Base-by-base conservation (phyloP, 1,139 yeast species). In the Meyerozyma guilliermondii region DNA sequence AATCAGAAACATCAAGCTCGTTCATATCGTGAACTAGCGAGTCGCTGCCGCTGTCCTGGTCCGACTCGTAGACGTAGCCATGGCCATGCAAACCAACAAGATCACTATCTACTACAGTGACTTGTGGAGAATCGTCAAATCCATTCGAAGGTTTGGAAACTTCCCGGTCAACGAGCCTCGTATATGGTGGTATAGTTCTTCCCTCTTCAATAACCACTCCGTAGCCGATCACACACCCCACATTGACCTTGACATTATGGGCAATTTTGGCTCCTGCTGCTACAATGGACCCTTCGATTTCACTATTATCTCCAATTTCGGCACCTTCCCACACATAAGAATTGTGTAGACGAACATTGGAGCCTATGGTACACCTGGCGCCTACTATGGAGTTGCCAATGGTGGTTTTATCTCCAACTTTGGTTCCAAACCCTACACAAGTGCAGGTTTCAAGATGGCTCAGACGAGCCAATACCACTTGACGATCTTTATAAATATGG, bases 251-350 rank as follows among this genome's bases (percentile, higher is more conserved):
- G 7, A 79, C 81, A 43, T 71, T 70, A 4, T 65, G 49, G 20
- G 82, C 81, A 43, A 92, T 65, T 2, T 62, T 60, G 0, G 83
- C 83, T 49, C 74, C 65, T 28, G 77, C 68, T 2, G 95, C 96
- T 31, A 92, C 73, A 34, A 92, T 81, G 0, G 94, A 71, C 50
- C 79, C 77, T 38, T 68, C 69, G 17, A 92, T 64, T 1, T 60
- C 63, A 13, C 78, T 72, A 39, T 80, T 74, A 57, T 88, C 94
- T 43, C 78, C 88, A 48, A 94, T 80, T 1, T 68, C 64, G 1
- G 86, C 83, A 51, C 84, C 78, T 51, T 88, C 95, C 96, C 97
- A 92, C 38, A 92, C 76, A 56, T 86, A 91, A 18, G 96, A 81
- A 54, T 87, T 83, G 39, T 68, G 74, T 42, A 92, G 79, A 2